A percentile compares a stretch with the other conserved stretches of the same genome.
Conservation (phyloP, 768 basidiomycete species). For the Russula olivacea region DNA sequence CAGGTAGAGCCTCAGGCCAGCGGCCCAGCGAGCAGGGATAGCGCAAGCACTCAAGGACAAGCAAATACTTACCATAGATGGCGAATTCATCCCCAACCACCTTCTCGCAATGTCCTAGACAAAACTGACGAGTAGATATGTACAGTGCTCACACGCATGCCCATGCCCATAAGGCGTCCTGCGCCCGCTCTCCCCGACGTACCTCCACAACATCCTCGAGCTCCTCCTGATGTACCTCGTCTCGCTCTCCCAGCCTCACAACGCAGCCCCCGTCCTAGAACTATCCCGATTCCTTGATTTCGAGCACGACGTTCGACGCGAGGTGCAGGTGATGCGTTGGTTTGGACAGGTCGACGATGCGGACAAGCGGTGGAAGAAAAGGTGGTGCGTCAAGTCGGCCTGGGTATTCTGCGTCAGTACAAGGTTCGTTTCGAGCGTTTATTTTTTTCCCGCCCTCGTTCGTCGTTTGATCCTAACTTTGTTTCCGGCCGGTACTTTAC, state of each 20-base stretch:
- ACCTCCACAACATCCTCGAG: constrained; percentile 66
- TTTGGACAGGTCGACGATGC: constrained; percentile 53
- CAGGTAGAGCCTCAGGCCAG: constrained; percentile 71
- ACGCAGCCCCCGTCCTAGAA: constrained; percentile 51
- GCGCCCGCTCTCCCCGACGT: constrained; percentile 61
- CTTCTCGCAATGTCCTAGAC: not conserved
- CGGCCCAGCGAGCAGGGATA: constrained; percentile 78
- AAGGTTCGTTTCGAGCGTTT: constrained; percentile 36
- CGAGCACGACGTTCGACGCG: constrained; percentile 63
- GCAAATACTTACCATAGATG: constrained; percentile 67
- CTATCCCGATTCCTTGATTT: constrained; percentile 56
- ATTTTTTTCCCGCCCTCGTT: not conserved
- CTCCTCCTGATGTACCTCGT: constrained; percentile 68
- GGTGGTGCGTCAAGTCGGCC: constrained; percentile 69
- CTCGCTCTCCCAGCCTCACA: constrained; percentile 50
- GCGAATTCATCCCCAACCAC: constrained; percentile 33
- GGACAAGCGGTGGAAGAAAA: constrained; percentile 49
- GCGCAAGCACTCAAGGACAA: constrained; percentile 55
- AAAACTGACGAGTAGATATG: not conserved
- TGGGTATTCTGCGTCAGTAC: constrained; percentile 61
- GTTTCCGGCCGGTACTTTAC: not conserved
- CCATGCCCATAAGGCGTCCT: constrained; percentile 47
- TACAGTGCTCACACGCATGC: not conserved
- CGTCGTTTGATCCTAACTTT: not conserved
- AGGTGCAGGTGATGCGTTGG: constrained; percentile 75